A percentile compares a stretch with the other conserved stretches of the same genome.
Evolutionary conservation across 140 eudicot genomes (phyloP).

Genomic region (Artemisia princeps): DNA sequence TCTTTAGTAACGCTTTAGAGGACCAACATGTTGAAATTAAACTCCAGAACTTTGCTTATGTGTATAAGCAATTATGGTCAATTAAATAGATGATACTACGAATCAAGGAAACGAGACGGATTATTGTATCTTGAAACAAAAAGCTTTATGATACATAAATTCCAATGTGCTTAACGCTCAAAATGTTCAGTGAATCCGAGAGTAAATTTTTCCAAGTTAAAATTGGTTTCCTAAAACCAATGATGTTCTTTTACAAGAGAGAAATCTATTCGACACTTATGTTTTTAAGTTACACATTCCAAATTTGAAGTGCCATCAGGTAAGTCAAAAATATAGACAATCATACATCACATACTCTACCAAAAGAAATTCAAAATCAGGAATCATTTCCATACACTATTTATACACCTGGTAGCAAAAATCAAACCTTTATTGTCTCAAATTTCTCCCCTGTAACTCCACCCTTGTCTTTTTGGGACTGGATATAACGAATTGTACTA

Average conservation of each 20-base stretch:
- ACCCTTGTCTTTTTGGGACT: slow-evolving; percentile 93
- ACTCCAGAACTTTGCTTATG: too few relatives aligned
- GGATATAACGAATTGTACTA: slow-evolving; percentile 74
- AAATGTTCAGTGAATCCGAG: neutral
- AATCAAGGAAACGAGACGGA: too few relatives aligned
- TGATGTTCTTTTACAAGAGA: slow-evolving; percentile 26
- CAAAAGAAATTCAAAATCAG: neutral
- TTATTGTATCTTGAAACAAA: too few relatives aligned
- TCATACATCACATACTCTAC: slow-evolving; percentile 21
- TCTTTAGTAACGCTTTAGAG: too few relatives aligned
- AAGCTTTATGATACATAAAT: too few relatives aligned
- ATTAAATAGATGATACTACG: too few relatives aligned
- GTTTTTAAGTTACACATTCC: slow-evolving; percentile 24
- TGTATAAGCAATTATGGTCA: too few relatives aligned
- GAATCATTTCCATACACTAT: slow-evolving; percentile 15
- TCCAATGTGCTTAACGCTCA: neutral
- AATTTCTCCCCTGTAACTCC: slow-evolving; percentile 86
- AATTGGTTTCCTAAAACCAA: slow-evolving; percentile 10
- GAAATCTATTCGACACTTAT: neutral
- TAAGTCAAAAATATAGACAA: slow-evolving; percentile 29
- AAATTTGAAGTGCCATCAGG: neutral
- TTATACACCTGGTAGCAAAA: slow-evolving; percentile 17
- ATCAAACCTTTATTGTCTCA: slow-evolving; percentile 55
- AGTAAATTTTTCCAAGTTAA: neutral
- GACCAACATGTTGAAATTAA: too few relatives aligned